Evolutionary conservation across 371 early-diverging fungal species (phyloP).

Genomic region (Smittium mucronatum): DNA sequence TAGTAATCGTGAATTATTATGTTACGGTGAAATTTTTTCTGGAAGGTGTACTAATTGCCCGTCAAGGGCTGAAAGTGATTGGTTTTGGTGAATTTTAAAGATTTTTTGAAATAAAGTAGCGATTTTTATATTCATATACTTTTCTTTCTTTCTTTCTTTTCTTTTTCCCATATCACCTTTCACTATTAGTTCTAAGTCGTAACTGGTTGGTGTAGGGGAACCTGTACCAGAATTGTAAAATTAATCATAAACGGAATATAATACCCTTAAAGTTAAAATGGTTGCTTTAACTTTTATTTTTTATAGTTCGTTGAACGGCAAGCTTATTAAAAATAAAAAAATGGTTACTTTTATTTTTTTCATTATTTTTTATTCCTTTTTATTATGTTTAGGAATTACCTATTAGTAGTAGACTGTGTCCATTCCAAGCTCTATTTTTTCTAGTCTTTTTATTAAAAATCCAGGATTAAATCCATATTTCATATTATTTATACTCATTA

Average conservation of each 20-base stretch:
- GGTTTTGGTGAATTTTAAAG: slow-evolving; percentile 26
- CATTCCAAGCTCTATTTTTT: background rate
- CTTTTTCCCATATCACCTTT: slow-evolving; percentile 15
- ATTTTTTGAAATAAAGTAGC: slow-evolving; percentile 32
- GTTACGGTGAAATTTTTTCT: slow-evolving; percentile 37
- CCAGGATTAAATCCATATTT: slow-evolving; percentile 11
- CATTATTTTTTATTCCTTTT: background rate
- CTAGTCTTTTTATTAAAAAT: background rate
- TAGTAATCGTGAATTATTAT: slow-evolving; percentile 42
- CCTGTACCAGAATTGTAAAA: slow-evolving; percentile 27
- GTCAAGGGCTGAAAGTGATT: slow-evolving; percentile 32
- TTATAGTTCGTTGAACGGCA: no score
- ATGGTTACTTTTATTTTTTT: background rate
- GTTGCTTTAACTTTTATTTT: no score
- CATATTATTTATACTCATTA: slow-evolving; percentile 12
- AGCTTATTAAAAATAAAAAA: no score
- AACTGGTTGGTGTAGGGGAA: slow-evolving; percentile 33
- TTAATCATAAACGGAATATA: slow-evolving; percentile 4
- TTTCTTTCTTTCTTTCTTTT: background rate
- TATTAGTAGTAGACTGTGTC: no score
- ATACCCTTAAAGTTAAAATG: slow-evolving; percentile 10
- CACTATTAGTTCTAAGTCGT: slow-evolving; percentile 32
- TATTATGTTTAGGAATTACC: background rate
- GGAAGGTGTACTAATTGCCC: slow-evolving; percentile 42
- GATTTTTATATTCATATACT: slow-evolving; percentile 1